phyloP scores from a whole-genome alignment of 495 filamentous ascomycete genomes.

The Antarctomyces pellizariae region DNA sequence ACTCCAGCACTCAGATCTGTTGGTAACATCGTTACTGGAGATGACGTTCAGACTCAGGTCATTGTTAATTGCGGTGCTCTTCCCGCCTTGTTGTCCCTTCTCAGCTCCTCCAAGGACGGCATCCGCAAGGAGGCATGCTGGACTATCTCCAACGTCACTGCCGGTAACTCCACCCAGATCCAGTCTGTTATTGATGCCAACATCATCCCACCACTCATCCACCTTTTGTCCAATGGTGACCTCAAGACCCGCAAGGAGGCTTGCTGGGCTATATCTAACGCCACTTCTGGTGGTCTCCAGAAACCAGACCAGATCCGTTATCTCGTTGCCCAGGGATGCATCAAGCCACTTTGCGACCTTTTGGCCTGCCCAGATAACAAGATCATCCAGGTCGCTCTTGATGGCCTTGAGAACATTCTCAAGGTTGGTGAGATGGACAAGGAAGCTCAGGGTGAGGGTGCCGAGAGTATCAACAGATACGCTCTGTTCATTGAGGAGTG shows the following conservation, averaged over 20 bases:
- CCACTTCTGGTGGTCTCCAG: conserved; percentile 89
- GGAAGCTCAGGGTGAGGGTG: conserved; percentile 48
- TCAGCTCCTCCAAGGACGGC: conserved; percentile 92
- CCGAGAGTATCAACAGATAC: conserved; percentile 79
- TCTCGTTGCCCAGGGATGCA: conserved; percentile 78
- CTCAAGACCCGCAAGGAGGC: conserved; percentile 99
- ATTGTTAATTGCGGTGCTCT: conserved; percentile 97
- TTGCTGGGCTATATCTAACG: conserved; percentile 99
- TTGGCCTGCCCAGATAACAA: conserved; percentile 97
- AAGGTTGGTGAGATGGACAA: conserved; percentile 99
- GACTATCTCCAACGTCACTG: conserved; percentile 98
- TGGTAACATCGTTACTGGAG: conserved; percentile 96
- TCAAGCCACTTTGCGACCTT: conserved; percentile 92
- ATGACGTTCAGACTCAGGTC: conserved; percentile 96
- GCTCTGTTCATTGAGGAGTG: conserved; percentile 98
- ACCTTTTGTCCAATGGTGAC: conserved; percentile 85
- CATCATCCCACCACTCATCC: conserved; percentile 89
- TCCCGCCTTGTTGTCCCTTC: conserved; percentile 70
- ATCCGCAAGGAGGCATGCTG: conserved; percentile 99
- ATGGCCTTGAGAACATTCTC: conserved; percentile 96
- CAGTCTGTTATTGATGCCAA: conserved; percentile 91
- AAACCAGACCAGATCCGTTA: conserved; percentile 98
- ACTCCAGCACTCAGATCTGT: conserved; percentile 93
- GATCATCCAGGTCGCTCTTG: conserved; percentile 97
- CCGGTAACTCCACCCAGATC: conserved; percentile 93